These are phyloP conservation scores for Dryadomyces sulphureus DNA, from an alignment of 2,329 filamentous ascomycete species.

Conservation along the genomic window DNA sequence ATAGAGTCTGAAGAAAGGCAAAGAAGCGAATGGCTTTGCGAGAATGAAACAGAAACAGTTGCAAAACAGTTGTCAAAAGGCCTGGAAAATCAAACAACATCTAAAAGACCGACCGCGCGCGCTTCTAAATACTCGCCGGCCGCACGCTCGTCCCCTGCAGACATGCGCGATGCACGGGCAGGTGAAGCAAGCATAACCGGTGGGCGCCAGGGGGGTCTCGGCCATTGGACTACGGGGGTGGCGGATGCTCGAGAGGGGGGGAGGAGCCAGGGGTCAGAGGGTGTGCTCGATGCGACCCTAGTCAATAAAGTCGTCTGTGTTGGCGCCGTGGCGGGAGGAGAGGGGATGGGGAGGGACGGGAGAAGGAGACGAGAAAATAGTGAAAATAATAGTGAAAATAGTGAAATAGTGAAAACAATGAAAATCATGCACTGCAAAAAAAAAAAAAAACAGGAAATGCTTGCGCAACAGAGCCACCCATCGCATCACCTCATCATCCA, in stretches of 20 bases:
- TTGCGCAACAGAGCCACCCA: too few relatives aligned
- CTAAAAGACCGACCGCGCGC: background rate
- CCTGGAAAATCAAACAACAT: background rate
- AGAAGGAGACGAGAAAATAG: too few relatives aligned
- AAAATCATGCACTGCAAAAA: too few relatives aligned
- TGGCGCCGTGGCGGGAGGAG: background rate
- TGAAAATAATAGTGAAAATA: too few relatives aligned
- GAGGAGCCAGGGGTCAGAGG: too few relatives aligned
- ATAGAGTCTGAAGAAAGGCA: slow-evolving; percentile 20
- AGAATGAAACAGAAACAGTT: background rate
- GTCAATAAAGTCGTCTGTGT: background rate
- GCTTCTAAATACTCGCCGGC: background rate
- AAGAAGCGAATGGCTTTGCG: slow-evolving; percentile 44
- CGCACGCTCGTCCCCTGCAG: too few relatives aligned
- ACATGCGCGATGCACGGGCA: too few relatives aligned
- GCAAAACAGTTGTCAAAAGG: background rate
- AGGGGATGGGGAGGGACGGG: background rate
- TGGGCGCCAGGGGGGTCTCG: background rate
- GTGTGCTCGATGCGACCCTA: too few relatives aligned
- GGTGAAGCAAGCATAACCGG: background rate
- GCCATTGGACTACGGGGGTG: background rate
- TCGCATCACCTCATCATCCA: too few relatives aligned
- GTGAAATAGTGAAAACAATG: too few relatives aligned
- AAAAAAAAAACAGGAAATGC: too few relatives aligned
- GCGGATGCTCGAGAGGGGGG: background rate